Evolutionary conservation across 23 red algal species (phyloP), one percentile per base, ranked within the genome.

Genomic region (Gracilariopsis chorda): DNA sequence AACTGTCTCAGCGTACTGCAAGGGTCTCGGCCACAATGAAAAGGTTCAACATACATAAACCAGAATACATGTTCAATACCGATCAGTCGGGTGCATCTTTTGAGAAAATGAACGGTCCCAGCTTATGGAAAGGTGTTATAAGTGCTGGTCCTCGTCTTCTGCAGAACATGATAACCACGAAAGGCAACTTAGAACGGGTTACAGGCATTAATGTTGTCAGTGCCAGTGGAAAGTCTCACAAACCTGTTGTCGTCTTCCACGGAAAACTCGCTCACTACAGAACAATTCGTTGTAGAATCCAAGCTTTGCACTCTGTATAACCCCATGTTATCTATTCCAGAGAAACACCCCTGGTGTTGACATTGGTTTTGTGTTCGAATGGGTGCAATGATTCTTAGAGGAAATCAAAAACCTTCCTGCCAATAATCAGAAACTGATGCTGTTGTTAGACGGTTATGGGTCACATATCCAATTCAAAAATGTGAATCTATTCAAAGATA

Each of bases 251-350:
- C 44, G n/a, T 80, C 10, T 56, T 53, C 23, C 76, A 40, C 21
- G 76, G 76, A 25, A 49, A 51, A 24, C 13, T 30, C 20, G 45
- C 13, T 0, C 76, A 55, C 33, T 80, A 51, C 23, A 8, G 51
- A 28, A 48, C 19, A 17, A 0, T 80, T 24, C 16, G 55, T 55
- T 27, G 44, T n/a, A 28, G 34, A 21, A 0, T 53, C 27, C 21
- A 80, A 55, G 27, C 76, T 55, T 28, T 80, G 13, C 76, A 56
- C 1, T 25, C 42, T 28, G 20, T 20, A 40, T 58, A 0, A 13
- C 44, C 27, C 76, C 76, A 30, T 56, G 53, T 0, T 80, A 80
- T 55, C 45, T 80, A 8, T 57, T 52, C 44, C 76, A 56, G 76
- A 28, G 45, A 51, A 47, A 80, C 36, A 19, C 1, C 35, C 0